Conservation (phyloP, 768 basidiomycete species). For the Botryobasidium botryosum region DNA sequence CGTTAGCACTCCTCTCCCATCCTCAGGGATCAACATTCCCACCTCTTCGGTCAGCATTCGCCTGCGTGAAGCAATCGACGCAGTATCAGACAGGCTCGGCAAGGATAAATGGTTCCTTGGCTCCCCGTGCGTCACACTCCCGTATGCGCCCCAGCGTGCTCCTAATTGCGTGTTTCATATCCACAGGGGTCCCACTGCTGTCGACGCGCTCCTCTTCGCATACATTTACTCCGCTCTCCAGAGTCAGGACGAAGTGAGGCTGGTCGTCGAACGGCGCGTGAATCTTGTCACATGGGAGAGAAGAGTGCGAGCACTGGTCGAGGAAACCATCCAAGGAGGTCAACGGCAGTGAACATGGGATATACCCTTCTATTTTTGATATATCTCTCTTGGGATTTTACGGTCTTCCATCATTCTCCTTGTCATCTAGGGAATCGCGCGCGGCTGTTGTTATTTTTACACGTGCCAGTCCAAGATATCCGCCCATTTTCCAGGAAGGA, state of each 20-base stretch:
- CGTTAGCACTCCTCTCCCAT: slow-evolving; percentile 42
- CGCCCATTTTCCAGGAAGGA: slow-evolving; percentile 87
- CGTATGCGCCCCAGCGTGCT: slow-evolving; percentile 1
- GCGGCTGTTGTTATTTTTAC: too few relatives aligned
- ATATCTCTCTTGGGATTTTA: too few relatives aligned
- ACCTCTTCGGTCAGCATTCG: slow-evolving; percentile 23
- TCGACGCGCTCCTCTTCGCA: slow-evolving; percentile 71
- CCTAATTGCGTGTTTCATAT: background rate
- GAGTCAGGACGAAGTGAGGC: slow-evolving; percentile 24
- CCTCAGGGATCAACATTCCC: slow-evolving; percentile 41
- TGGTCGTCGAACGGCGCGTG: slow-evolving; percentile 49
- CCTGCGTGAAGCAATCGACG: slow-evolving; percentile 55
- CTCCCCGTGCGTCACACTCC: slow-evolving; percentile 35
- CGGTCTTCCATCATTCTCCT: background rate
- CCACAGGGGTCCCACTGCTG: slow-evolving; percentile 50
- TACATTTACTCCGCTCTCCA: slow-evolving; percentile 37
- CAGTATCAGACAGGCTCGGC: slow-evolving; percentile 59
- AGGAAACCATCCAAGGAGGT: slow-evolving; percentile 5
- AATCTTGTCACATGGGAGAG: slow-evolving; percentile 74
- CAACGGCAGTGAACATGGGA: too few relatives aligned
- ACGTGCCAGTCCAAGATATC: slow-evolving; percentile 89
- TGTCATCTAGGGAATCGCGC: too few relatives aligned
- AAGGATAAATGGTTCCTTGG: slow-evolving; percentile 69
- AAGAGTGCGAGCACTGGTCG: slow-evolving; percentile 41
- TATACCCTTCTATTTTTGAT: too few relatives aligned